Percentiles rank a stretch among this genome's conserved stretches.
Conservation (phyloP, 2,329 filamentous ascomycete species). For the Lasiodiplodia sp. region DNA sequence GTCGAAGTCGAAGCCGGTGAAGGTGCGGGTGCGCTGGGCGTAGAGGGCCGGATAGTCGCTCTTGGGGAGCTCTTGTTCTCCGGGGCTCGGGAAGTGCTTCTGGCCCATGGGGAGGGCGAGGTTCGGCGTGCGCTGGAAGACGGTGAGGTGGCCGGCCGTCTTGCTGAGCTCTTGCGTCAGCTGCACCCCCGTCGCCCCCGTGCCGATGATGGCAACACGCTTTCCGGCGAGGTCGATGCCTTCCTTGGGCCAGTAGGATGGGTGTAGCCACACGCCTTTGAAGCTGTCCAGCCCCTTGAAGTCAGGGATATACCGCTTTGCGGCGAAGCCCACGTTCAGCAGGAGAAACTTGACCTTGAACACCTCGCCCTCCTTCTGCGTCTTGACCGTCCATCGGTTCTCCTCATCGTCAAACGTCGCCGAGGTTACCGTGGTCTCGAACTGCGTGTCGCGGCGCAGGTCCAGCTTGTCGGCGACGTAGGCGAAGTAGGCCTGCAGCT, state of each 20-base stretch:
- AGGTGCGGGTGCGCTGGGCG: constrained; percentile 32
- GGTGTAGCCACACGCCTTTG: constrained; percentile 43
- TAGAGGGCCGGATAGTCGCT: constrained; percentile 52
- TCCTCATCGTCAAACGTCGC: constrained; percentile 44
- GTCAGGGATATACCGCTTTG: constrained; percentile 42
- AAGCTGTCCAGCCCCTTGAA: constrained; percentile 46
- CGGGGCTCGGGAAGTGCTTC: neutral
- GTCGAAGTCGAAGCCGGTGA: constrained; percentile 36
- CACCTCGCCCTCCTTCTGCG: constrained; percentile 34
- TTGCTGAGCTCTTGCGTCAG: constrained; percentile 39
- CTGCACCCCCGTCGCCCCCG: constrained; percentile 40
- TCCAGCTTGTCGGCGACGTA: constrained; percentile 43
- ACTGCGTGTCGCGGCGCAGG: constrained; percentile 49
- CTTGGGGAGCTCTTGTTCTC: constrained; percentile 31
- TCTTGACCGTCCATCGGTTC: constrained; percentile 42
- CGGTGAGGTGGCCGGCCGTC: constrained; percentile 34
- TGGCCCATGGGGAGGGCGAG: constrained; percentile 37
- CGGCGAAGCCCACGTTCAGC: constrained; percentile 44
- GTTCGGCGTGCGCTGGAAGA: constrained; percentile 42
- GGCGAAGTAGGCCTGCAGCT: constrained; percentile 45
- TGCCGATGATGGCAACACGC: constrained; percentile 38
- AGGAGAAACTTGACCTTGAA: constrained; percentile 39
- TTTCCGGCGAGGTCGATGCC: constrained; percentile 23
- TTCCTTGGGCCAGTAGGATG: constrained; percentile 33
- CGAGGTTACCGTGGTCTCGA: constrained; percentile 47